Evolutionary conservation across 768 basidiomycete species (phyloP), one percentile per base, ranked within the genome.

Genomic region (Porpolomopsis calyptriformis): DNA sequence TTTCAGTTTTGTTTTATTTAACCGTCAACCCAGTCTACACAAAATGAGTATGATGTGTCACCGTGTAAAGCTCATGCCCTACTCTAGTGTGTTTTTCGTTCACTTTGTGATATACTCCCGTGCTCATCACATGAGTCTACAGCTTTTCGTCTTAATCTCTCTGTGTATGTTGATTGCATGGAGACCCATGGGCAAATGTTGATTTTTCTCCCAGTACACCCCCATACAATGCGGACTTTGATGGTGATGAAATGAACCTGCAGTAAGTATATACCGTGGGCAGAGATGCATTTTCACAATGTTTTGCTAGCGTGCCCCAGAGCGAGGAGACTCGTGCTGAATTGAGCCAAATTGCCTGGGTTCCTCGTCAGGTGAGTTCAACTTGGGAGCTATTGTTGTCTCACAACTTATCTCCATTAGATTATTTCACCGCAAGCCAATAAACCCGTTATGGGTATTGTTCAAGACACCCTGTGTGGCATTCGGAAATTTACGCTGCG

Each of bases 21-120:
- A 99, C 63, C 93, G 96, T 44, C 96, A 99, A 60, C 96, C 96
- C 9, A 87, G 82, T 75, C 66, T 98, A 64, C 96, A 99, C 65
- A 99, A 99, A 66, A 98, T 98, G 96, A 94, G 91, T 73, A 98
- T 98, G 96, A 98, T 98, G 96, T 88, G 88, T 64, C 96, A 98
- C 69, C 81, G 93, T 27, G 88, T 98, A 24, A 90, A 86, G 57
- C 69, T 98, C 49, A 96, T 98, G 92, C 87, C 89, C 10, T 97
- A 98, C 65, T 98, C 93, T 18, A 98, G 90, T 93, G 57, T 62
- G 90, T 75, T 6, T 10, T 3, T 24, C 31, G 23, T 20, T 31
- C 24, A 19, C 47, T 6, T 27, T 20, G 4, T 16, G 2, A 31
- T 31, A n/a, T n/a, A n/a, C 29, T 43, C 18, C 29, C 25, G 45